Base-by-base conservation (phyloP, 1,139 yeast species). In the Yamadazyma kanchanaburiensis region DNA sequence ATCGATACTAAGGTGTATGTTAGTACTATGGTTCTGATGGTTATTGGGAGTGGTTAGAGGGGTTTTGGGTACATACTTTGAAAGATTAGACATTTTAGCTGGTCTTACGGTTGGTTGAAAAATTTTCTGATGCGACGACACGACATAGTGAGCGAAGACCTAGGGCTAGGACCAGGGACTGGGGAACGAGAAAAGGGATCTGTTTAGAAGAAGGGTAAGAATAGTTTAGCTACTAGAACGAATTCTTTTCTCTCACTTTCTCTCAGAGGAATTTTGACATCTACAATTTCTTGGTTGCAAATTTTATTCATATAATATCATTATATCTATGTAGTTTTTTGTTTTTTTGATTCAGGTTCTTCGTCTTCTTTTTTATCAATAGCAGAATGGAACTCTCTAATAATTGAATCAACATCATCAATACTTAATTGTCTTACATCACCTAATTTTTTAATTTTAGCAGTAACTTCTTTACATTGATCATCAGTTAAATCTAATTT, bases 351-450 rank as follows among this genome's bases (percentile, higher is more conserved):
- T 28, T 49, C 57, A 28, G 67, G 68, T 45, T 58, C 64, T 44
- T 38, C 51, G 17, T 74, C 81, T 42, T 39, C 50, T 11, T 23
- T 22, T 11, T 28, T 25, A 27, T 48, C 52, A 27, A 46, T 43
- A 22, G 74, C 80, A 26, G 91, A 81, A 54, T 91, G 98, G 79
- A 60, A 91, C 46, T 88, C 95, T 65, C 89, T 87, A 58, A 91
- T 89, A 50, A 91, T 87, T 25, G 96, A 87, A 61, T 91, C 98
- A 34, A 91, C 97, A 64, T 91, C 98, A 55, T 91, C 97, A 49
- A 91, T 89, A 59, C 84, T 87, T 57, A 91, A 75, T 43, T 87
- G 91, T 66, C 97, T 81, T 34, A 91, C 88, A 57, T 91, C 98
- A 48, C 97, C 97, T 55, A 91, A 74, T 63, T 80, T 72, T 74